Percentiles rank a stretch among this genome's conserved stretches.
phyloP scores from a whole-genome alignment of 257 asterid species.

The Solanum arcanum region DNA sequence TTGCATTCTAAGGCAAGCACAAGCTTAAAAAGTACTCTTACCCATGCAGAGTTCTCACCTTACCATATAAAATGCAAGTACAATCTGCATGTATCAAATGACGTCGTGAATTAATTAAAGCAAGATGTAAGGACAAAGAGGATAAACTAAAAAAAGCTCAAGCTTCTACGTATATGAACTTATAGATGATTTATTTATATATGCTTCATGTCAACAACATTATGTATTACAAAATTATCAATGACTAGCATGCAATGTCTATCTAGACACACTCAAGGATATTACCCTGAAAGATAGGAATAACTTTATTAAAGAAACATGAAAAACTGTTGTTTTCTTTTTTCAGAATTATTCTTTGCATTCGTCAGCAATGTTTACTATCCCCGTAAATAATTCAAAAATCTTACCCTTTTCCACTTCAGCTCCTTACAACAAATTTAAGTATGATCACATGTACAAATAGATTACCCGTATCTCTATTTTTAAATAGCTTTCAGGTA shows the following conservation, averaged over 20 bases:
- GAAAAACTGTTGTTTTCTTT: conserved; percentile 49
- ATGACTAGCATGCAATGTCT: neutral
- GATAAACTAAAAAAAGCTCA: neutral
- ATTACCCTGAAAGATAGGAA: conserved; percentile 41
- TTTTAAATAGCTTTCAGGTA: conserved; percentile 25
- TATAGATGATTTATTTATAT: no score
- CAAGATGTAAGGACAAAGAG: neutral
- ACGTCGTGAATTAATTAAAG: neutral
- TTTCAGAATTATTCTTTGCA: conserved; percentile 36
- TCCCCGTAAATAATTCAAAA: conserved; percentile 46
- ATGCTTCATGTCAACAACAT: no score
- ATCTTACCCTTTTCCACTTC: conserved; percentile 54
- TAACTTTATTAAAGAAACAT: conserved; percentile 41
- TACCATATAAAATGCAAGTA: neutral
- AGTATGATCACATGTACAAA: no score
- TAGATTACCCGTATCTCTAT: conserved; percentile 17
- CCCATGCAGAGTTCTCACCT: neutral
- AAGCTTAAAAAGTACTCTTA: neutral
- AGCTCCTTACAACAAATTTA: conserved; percentile 19
- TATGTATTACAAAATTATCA: no score
- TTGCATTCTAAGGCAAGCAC: neutral
- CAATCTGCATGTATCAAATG: neutral
- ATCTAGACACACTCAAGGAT: neutral
- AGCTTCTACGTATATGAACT: neutral
- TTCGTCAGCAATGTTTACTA: conserved; percentile 37